Conservation (phyloP, 73 alveolate genomes). For the Tetrahymena thermophila region DNA sequence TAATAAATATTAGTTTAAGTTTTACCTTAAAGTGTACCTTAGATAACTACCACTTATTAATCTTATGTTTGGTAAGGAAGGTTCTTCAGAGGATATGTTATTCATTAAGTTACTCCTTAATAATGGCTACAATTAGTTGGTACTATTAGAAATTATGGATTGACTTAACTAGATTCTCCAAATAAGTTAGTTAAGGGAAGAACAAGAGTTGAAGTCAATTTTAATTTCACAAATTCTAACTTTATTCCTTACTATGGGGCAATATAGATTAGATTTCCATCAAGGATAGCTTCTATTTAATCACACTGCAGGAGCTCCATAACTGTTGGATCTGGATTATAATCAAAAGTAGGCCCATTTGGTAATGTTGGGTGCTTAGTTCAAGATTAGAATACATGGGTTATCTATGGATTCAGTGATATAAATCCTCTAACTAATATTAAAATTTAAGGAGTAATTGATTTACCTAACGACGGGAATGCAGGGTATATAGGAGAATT, state of each 20-base stretch:
- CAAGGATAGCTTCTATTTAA: not conserved
- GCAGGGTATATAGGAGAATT: not conserved
- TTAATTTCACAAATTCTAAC: not conserved
- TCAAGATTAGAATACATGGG: not conserved
- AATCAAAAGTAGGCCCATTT: not conserved
- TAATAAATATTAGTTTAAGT: not conserved
- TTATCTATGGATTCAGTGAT: not conserved
- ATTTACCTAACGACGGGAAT: not conserved
- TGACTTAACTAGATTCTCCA: not conserved
- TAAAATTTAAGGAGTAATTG: not conserved
- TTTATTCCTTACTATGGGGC: not conserved
- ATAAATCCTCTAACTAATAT: not conserved
- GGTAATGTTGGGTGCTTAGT: not conserved
- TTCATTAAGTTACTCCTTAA: not conserved
- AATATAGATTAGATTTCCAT: not conserved
- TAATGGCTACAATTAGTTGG: not conserved
- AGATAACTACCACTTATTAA: not conserved
- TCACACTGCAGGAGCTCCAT: not conserved
- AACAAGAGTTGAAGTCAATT: not conserved
- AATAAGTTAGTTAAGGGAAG: not conserved
- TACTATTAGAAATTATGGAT: not conserved
- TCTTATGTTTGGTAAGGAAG: not conserved
- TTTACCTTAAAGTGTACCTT: not conserved
- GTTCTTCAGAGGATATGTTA: not conserved
- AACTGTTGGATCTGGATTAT: not conserved